Conservation (phyloP, 2,329 filamentous ascomycete species). For the Pseudocercospora fuligena region DNA sequence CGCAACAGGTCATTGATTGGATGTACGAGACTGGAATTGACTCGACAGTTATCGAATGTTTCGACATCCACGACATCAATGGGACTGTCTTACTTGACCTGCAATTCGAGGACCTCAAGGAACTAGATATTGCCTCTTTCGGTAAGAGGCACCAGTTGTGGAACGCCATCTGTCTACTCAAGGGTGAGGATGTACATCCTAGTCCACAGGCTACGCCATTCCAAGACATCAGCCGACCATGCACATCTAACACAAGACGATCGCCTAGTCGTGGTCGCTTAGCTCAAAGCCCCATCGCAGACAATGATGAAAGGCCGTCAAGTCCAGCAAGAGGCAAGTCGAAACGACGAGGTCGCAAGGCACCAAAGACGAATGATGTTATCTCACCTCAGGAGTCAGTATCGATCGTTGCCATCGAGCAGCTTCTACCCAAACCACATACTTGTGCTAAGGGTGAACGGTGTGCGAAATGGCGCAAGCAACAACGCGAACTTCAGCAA, state of each 20-base stretch:
- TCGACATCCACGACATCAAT: slow-evolving; percentile 90
- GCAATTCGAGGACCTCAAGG: slow-evolving; percentile 84
- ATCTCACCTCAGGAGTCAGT: slow-evolving; percentile 82
- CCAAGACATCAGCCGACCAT: slow-evolving; percentile 53
- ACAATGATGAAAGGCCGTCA: slow-evolving; percentile 38
- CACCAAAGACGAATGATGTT: slow-evolving; percentile 60
- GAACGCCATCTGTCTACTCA: slow-evolving; percentile 75
- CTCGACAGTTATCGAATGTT: slow-evolving; percentile 75
- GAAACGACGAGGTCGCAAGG: slow-evolving; percentile 47
- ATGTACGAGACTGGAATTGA: slow-evolving; percentile 87
- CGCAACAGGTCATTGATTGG: slow-evolving; percentile 80
- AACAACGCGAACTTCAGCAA: slow-evolving; percentile 75
- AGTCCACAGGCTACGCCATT: slow-evolving; percentile 54
- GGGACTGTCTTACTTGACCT: slow-evolving; percentile 86
- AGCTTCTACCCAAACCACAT: slow-evolving; percentile 82
- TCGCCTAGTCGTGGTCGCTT: slow-evolving; percentile 32
- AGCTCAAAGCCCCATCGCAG: slow-evolving; percentile 32
- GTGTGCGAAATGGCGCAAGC: slow-evolving; percentile 80
- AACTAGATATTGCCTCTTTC: slow-evolving; percentile 80
- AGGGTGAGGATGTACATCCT: slow-evolving; percentile 49
- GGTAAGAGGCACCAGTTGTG: slow-evolving; percentile 79
- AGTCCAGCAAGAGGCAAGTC: slow-evolving; percentile 39
- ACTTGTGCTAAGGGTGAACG: slow-evolving; percentile 84
- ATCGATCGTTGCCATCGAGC: slow-evolving; percentile 90
- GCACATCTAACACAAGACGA: slow-evolving; percentile 40